Evolutionary conservation across 2,329 filamentous ascomycete species (phyloP).

Genomic region (Daldinia sp.): DNA sequence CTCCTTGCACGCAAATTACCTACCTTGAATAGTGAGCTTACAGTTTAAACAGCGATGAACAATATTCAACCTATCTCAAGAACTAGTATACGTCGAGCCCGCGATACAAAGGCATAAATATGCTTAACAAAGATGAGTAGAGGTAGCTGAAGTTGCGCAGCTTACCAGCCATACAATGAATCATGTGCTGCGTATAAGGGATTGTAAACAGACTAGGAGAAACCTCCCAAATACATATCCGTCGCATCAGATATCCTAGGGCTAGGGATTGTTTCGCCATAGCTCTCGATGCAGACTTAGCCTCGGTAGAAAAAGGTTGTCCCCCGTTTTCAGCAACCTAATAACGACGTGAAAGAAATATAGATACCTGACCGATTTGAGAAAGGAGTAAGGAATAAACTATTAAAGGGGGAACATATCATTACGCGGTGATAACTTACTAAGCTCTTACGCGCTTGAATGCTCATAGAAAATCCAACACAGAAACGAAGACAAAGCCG

Average conservation of each 20-base stretch:
- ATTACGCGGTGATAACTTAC: not conserved
- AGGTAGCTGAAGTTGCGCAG: not conserved
- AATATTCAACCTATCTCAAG: not conserved
- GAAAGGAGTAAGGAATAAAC: not conserved
- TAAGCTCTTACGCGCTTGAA: not conserved
- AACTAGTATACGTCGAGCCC: too few relatives aligned
- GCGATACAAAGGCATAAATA: not conserved
- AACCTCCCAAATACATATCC: not conserved
- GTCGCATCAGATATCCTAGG: not conserved
- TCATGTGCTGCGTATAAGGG: not conserved
- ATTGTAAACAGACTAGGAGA: not conserved
- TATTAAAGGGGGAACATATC: not conserved
- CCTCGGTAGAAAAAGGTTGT: not conserved
- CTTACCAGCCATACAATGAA: not conserved
- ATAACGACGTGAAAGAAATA: not conserved
- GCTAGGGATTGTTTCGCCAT: too few relatives aligned
- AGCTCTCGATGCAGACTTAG: not conserved
- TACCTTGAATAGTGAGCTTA: not conserved
- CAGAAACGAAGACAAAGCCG: constrained; percentile 23
- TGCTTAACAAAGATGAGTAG: not conserved
- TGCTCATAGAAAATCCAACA: not conserved
- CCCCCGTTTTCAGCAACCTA: not conserved
- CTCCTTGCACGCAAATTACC: not conserved
- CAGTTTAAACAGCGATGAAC: not conserved
- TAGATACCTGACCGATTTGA: not conserved